A percentile compares a stretch with the other conserved stretches of the same genome.
These are phyloP conservation scores for Symbiotaphrina buchneri DNA, from an alignment of 495 filamentous ascomycete genomes.

Conservation along the genomic window DNA sequence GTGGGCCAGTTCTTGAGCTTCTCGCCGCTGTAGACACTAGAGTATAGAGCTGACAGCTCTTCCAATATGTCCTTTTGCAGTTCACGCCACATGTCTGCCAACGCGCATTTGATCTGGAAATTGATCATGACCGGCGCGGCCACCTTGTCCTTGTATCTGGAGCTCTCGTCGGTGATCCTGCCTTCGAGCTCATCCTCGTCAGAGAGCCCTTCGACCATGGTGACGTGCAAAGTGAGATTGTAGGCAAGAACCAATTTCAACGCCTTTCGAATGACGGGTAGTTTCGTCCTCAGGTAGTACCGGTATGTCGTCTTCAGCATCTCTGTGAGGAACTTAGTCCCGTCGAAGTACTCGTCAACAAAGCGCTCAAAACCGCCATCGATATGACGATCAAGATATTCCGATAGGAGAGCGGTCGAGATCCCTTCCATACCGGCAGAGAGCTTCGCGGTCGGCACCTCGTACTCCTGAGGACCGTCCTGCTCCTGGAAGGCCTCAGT, in stretches of 20 bases:
- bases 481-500: slow-evolving; percentile 50
- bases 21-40: slow-evolving; percentile 80
- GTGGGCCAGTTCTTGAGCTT: slow-evolving; percentile 94
- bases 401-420: slow-evolving; percentile 47
- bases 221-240: slow-evolving; percentile 79
- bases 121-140: slow-evolving; percentile 94
- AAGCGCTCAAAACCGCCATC: slow-evolving; percentile 76
- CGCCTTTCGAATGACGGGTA: slow-evolving; percentile 72
- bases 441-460: slow-evolving; percentile 63
- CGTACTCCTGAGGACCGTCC: slow-evolving; percentile 55
- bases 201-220: slow-evolving; percentile 71
- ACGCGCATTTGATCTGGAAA: slow-evolving; percentile 88
- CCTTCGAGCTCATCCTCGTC: slow-evolving; percentile 56
- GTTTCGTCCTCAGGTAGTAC: slow-evolving; percentile 63
- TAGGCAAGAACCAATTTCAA: slow-evolving; percentile 82
- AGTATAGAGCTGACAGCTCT: slow-evolving; percentile 74
- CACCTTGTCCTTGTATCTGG: slow-evolving; percentile 67
- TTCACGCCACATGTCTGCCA: slow-evolving; percentile 91
- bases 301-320: slow-evolving; percentile 85
- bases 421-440: slow-evolving; percentile 72
- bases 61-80: slow-evolving; percentile 84
- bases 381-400: slow-evolving; percentile 83
- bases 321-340: slow-evolving; percentile 77
- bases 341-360: slow-evolving; percentile 85
- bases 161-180: slow-evolving; percentile 53